Evolutionary conservation across 345 rosid species (phyloP).

Genomic region (Salix suchowensis): DNA sequence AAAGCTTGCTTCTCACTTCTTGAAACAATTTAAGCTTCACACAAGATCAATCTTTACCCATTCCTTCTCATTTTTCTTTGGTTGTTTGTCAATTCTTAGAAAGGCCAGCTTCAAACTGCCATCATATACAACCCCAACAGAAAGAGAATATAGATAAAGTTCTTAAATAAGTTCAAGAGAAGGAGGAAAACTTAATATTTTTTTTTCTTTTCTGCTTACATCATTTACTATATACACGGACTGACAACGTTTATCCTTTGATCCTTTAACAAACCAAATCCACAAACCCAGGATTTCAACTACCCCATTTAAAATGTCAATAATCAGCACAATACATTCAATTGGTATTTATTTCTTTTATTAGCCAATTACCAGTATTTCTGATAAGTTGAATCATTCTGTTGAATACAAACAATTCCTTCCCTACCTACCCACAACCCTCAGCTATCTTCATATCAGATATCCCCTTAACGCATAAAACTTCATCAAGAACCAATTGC

Average conservation of each 20-base stretch:
- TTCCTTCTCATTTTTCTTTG: no score
- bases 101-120: no score
- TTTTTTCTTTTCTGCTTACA: neutral
- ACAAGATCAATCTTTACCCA: no score
- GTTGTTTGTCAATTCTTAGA: neutral
- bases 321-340: neutral
- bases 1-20: no score
- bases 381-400: neutral
- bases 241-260: neutral
- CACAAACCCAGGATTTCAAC: neutral
- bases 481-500: neutral
- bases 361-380: no score
- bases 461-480: neutral
- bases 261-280: neutral
- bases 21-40: no score
- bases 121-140: no score
- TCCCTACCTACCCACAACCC: neutral
- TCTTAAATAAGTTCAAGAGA: neutral
- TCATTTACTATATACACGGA: neutral
- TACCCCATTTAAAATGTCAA: neutral
- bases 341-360: neutral
- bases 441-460: neutral
- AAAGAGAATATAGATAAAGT: no score
- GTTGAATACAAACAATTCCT: neutral
- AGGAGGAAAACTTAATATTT: neutral